A percentile compares a stretch with the other conserved stretches of the same genome.
Conservation (phyloP, 192 early-diverging fungal genomes). For the Podila minutissima region DNA sequence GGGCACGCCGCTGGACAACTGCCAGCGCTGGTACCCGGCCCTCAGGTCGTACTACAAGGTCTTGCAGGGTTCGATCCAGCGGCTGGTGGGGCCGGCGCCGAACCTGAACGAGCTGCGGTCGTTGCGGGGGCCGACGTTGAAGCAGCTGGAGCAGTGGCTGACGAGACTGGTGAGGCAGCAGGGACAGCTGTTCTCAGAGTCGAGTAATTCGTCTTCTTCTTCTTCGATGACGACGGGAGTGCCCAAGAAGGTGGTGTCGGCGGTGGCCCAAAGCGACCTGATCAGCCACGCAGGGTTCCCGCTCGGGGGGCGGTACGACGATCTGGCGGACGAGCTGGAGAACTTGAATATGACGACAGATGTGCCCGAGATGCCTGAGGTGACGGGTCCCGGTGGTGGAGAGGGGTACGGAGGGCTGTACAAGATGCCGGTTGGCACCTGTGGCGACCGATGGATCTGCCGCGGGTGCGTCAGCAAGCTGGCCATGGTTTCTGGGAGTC, state of each 20-base stretch:
- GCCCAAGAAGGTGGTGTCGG: not conserved
- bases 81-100: conserved; percentile 17
- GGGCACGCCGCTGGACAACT: conserved; percentile 45
- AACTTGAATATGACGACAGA: not conserved
- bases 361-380: conserved; percentile 15
- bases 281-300: conserved; percentile 11
- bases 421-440: conserved; percentile 47
- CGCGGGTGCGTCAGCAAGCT: conserved; percentile 46
- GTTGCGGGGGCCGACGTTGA: conserved; percentile 31
- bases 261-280: conserved; percentile 10
- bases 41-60: conserved; percentile 29
- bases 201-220: too few species aligned
- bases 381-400: conserved; percentile 49
- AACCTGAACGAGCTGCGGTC: conserved; percentile 20
- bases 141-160: conserved; percentile 35
- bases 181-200: conserved; percentile 7
- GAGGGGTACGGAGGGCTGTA: conserved; percentile 43
- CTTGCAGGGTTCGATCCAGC: conserved; percentile 12
- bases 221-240: not conserved
- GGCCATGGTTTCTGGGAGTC: conserved; percentile 10
- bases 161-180: conserved; percentile 12
- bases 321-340: not conserved
- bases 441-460: conserved; percentile 51
- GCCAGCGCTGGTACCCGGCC: conserved; percentile 38
- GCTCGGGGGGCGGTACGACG: not conserved